Percentiles rank a stretch among this genome's conserved stretches.
Evolutionary conservation across 2,329 filamentous ascomycete species (phyloP).

Genomic region (Colletotrichum lindemuthianum): DNA sequence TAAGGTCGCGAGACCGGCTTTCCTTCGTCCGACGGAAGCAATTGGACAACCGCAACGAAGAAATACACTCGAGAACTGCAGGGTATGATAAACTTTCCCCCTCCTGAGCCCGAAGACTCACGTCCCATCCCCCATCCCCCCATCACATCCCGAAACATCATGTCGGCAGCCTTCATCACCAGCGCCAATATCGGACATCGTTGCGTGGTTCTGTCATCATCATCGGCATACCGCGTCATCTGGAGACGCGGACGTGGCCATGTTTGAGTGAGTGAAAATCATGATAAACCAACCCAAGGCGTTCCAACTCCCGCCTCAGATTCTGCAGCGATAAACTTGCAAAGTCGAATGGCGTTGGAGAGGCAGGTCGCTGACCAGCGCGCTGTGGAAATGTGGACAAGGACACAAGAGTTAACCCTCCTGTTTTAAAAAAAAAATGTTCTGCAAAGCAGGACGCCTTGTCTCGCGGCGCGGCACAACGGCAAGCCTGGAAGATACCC

Average conservation of each 20-base stretch:
- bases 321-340: constrained; percentile 36
- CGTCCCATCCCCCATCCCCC: constrained; percentile 9
- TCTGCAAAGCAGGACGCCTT: constrained; percentile 34
- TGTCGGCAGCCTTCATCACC: neutral
- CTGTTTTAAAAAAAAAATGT: constrained; percentile 33
- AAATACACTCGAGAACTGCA: constrained; percentile 27
- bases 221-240: constrained; percentile 11
- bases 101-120: constrained; percentile 28
- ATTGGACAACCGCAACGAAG: constrained; percentile 17
- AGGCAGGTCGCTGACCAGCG: constrained; percentile 19
- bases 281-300: constrained; percentile 25
- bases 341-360: constrained; percentile 33
- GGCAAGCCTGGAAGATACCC: constrained; percentile 15
- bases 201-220: constrained; percentile 17
- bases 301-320: constrained; percentile 32
- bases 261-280: constrained; percentile 36
- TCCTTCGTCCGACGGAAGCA: constrained; percentile 1
- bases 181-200: constrained; percentile 14
- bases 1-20: constrained; percentile 30
- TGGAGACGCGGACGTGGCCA: constrained; percentile 29
- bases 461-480: constrained; percentile 32
- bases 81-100: constrained; percentile 36
- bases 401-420: constrained; percentile 35
- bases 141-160: neutral
- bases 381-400: constrained; percentile 35